A percentile compares a stretch with the other conserved stretches of the same genome.
Evolutionary conservation across 2,329 filamentous ascomycete species (phyloP).

Genomic region (Tolypocladium tropicale): DNA sequence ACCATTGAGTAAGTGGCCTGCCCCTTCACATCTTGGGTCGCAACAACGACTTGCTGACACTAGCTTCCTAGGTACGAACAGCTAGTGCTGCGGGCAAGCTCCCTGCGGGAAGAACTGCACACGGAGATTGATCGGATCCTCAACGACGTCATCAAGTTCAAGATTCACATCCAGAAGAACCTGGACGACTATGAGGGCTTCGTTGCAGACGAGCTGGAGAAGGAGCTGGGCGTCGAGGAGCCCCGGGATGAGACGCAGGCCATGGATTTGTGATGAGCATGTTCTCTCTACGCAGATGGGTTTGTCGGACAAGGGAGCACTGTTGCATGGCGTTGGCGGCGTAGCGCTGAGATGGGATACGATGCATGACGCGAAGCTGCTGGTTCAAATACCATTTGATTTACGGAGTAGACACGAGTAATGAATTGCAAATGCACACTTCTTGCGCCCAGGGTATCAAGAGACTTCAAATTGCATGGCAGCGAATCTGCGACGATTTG

Average conservation of each 20-base stretch:
- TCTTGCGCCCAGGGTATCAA: too few relatives aligned
- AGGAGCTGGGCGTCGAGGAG: conserved; percentile 61
- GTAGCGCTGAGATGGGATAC: background rate
- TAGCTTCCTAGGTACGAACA: conserved; percentile 64
- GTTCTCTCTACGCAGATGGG: background rate
- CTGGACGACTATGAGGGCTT: conserved; percentile 92
- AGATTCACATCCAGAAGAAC: conserved; percentile 88
- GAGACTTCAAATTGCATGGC: too few relatives aligned
- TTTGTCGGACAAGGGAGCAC: background rate
- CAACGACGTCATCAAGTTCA: conserved; percentile 97
- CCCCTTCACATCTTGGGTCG: background rate
- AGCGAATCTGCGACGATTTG: too few relatives aligned
- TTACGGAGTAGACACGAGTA: background rate
- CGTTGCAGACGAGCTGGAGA: conserved; percentile 86
- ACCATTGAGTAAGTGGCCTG: conserved; percentile 69
- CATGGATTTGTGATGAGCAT: conserved; percentile 24
- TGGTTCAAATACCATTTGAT: background rate
- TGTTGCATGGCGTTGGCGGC: background rate
- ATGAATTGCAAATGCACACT: background rate
- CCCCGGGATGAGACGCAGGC: conserved; percentile 40
- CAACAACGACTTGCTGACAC: background rate
- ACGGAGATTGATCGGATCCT: conserved; percentile 93
- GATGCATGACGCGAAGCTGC: background rate
- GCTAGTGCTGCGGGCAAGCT: conserved; percentile 70
- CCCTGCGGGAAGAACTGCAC: conserved; percentile 92